These are phyloP conservation scores for Aspergillus transmontanensis DNA, from an alignment of 2,329 filamentous ascomycete species.

Conservation along the genomic window DNA sequence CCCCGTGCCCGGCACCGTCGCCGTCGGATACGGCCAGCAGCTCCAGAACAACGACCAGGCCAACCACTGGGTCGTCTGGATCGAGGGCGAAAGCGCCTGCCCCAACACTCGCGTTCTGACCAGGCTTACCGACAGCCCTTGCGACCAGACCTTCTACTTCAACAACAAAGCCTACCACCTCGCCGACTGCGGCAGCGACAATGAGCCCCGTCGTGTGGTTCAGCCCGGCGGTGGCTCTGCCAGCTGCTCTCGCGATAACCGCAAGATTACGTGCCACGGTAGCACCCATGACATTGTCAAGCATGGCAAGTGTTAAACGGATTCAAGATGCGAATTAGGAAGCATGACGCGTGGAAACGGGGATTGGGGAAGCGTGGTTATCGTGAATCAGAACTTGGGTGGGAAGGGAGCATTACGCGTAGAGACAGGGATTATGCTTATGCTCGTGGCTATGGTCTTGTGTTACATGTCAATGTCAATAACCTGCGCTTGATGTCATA, in stretches of 20 bases:
- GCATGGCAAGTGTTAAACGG: neutral
- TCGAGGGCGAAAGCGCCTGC: neutral
- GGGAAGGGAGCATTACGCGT: too few relatives aligned
- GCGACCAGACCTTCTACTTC: neutral
- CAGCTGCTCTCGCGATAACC: neutral
- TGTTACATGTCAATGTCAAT: too few relatives aligned
- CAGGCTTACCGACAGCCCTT: neutral
- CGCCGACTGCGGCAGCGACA: neutral
- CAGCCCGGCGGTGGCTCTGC: neutral
- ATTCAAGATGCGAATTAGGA: neutral
- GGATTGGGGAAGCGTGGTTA: too few relatives aligned
- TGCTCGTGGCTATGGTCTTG: too few relatives aligned
- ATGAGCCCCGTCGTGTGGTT: neutral
- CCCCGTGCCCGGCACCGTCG: neutral
- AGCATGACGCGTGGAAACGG: neutral
- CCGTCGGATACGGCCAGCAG: neutral
- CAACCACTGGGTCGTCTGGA: slow-evolving; percentile 3
- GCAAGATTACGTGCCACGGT: neutral
- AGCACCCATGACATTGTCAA: neutral
- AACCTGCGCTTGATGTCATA: too few relatives aligned
- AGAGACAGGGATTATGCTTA: too few relatives aligned
- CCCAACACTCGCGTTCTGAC: neutral
- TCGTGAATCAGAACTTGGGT: too few relatives aligned
- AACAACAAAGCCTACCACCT: neutral
- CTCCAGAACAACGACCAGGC: neutral